A percentile compares a stretch with the other conserved stretches of the same genome.
These are phyloP conservation scores for Pleurotus ostreatus DNA, from an alignment of 768 basidiomycete species.

Conservation along the genomic window DNA sequence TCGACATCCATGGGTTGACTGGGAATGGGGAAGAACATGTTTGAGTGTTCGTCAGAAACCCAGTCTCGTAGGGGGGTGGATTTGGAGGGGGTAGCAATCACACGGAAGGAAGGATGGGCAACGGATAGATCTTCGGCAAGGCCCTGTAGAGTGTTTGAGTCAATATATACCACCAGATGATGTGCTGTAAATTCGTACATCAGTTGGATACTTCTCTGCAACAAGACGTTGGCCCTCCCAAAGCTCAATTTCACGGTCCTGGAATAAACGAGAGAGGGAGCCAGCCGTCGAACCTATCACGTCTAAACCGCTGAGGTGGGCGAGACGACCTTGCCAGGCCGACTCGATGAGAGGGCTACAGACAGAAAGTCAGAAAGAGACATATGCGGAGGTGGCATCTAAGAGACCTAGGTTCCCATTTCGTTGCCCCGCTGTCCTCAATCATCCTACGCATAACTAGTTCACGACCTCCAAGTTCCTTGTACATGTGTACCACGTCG, in stretches of 20 bases:
- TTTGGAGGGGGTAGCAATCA: conserved; percentile 60
- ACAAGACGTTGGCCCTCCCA: conserved; percentile 65
- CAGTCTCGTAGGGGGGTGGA: conserved; percentile 65
- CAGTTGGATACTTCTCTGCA: conserved; percentile 37
- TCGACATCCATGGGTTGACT: conserved; percentile 52
- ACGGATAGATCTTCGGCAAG: conserved; percentile 39
- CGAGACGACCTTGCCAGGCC: conserved; percentile 50
- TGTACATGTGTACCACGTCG: conserved; percentile 62
- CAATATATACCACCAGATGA: background rate
- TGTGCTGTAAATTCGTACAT: conserved; percentile 26
- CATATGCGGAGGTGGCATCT: background rate
- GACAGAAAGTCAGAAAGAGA: conserved; percentile 1
- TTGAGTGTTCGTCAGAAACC: conserved; percentile 62
- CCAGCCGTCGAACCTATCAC: conserved; percentile 66
- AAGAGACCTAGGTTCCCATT: conserved; percentile 58
- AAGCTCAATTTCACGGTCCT: conserved; percentile 61
- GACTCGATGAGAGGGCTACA: conserved; percentile 52
- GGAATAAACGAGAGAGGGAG: conserved; percentile 52
- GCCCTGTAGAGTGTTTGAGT: conserved; percentile 14
- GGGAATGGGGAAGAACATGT: conserved; percentile 66
- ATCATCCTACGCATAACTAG: conserved; percentile 59
- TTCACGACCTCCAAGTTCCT: conserved; percentile 64
- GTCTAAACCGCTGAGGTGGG: conserved; percentile 60
- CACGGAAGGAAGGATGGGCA: conserved; percentile 54
- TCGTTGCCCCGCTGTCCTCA: conserved; percentile 52